Percentiles rank a stretch among this genome's conserved stretches.
Evolutionary conservation across 2,329 filamentous ascomycete genomes (phyloP).

Genomic region (Bipolaris sorokiniana): DNA sequence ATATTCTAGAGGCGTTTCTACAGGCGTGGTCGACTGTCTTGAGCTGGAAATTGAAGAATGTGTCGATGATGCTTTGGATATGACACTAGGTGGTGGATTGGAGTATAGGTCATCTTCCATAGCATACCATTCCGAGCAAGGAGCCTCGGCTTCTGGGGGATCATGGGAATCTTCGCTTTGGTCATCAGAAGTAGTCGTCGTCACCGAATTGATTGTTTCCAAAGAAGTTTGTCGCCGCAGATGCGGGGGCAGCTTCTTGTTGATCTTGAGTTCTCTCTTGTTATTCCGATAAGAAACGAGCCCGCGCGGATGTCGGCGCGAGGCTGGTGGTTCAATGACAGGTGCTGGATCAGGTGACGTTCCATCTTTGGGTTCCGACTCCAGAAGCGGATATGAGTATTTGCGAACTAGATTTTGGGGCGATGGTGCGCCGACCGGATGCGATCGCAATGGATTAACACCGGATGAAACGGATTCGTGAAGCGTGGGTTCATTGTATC

Average conservation of each 20-base stretch:
- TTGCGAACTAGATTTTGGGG: conserved; percentile 16
- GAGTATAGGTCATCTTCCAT: conserved; percentile 13
- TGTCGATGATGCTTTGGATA: conserved; percentile 17
- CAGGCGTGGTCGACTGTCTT: conserved; percentile 15
- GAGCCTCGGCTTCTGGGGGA: conserved; percentile 22
- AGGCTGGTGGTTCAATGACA: conserved; percentile 14
- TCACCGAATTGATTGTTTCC: conserved; percentile 43
- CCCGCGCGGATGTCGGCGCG: conserved; percentile 19
- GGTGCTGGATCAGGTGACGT: conserved; percentile 17
- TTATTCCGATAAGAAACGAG: conserved; percentile 31
- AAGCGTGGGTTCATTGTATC: neutral
- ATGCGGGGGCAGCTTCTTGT: conserved; percentile 29
- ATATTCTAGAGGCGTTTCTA: conserved; percentile 19
- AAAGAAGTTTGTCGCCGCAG: conserved; percentile 36
- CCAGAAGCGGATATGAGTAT: conserved; percentile 30
- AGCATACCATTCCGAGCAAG: conserved; percentile 22
- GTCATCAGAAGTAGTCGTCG: conserved; percentile 25
- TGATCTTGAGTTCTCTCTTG: conserved; percentile 19
- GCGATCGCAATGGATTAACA: conserved; percentile 29
- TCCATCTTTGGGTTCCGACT: conserved; percentile 11
- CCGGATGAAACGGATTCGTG: conserved; percentile 16
- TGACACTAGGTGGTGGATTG: conserved; percentile 16
- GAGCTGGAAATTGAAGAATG: conserved; percentile 21
- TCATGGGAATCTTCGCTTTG: conserved; percentile 23
- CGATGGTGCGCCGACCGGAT: conserved; percentile 21